Evolutionary conservation across 2,329 filamentous ascomycete genomes (phyloP).

Genomic region (Alternaria longipes): DNA sequence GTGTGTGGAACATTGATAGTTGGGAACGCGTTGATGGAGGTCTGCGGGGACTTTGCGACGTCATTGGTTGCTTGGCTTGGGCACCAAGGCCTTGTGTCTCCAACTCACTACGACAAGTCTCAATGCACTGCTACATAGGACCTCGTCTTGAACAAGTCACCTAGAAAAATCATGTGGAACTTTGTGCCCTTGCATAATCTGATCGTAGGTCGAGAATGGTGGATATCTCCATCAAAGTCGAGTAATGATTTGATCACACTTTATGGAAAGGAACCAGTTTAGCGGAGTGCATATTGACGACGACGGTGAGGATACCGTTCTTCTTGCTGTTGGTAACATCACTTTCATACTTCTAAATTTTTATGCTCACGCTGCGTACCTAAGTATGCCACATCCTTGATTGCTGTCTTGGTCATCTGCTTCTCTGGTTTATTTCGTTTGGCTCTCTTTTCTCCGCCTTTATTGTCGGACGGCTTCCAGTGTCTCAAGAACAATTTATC

Average conservation of each 20-base stretch:
- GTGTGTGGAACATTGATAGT: not conserved
- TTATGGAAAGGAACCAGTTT: not conserved
- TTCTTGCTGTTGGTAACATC: too few relatives aligned
- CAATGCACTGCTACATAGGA: not conserved
- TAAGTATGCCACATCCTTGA: too few relatives aligned
- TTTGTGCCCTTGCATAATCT: not conserved
- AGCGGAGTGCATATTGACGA: not conserved
- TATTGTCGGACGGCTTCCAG: too few relatives aligned
- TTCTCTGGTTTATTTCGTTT: too few relatives aligned
- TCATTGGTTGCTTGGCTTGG: conserved; percentile 26
- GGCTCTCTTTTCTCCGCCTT: too few relatives aligned
- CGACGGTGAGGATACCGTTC: too few relatives aligned
- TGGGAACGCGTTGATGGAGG: conserved; percentile 13
- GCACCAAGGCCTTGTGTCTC: not conserved
- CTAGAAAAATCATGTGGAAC: not conserved
- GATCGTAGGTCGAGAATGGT: not conserved
- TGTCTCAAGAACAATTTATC: too few relatives aligned
- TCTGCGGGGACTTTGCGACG: conserved; percentile 30
- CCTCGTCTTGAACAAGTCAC: not conserved
- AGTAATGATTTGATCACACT: not conserved
- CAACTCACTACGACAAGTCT: not conserved
- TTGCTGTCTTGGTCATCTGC: too few relatives aligned
- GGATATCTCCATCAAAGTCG: not conserved
- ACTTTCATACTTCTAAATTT: too few relatives aligned
- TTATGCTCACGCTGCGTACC: too few relatives aligned